These are phyloP conservation scores for Scleroderma bovista DNA, from an alignment of 768 basidiomycete species.

Conservation along the genomic window DNA sequence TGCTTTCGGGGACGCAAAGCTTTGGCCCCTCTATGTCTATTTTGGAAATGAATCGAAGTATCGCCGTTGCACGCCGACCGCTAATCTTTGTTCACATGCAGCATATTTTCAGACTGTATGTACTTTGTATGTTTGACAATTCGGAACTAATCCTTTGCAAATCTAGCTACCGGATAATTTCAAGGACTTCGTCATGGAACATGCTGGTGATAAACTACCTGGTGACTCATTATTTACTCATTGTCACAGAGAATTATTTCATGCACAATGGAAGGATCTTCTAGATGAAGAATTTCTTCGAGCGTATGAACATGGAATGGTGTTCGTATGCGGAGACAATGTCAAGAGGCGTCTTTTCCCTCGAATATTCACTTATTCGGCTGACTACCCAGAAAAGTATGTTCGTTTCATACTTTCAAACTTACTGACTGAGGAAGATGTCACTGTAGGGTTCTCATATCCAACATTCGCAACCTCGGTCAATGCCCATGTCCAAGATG, in stretches of 20 bases:
- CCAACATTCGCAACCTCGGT: no score
- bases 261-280: not conserved
- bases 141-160: not conserved
- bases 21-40: slow-evolving; percentile 23
- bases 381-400: slow-evolving; percentile 34
- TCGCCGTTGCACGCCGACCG: slow-evolving; percentile 9
- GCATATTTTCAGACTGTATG: slow-evolving; percentile 10
- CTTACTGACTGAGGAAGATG: no score
- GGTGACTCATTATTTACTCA: slow-evolving; percentile 3
- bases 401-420: no score
- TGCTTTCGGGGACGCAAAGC: slow-evolving; percentile 18
- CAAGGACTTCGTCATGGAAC: slow-evolving; percentile 5
- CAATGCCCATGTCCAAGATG: no score
- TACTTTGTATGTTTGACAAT: not conserved
- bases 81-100: slow-evolving; percentile 4
- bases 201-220: not conserved
- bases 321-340: no score
- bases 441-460: no score
- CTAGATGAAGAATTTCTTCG: no score
- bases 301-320: no score
- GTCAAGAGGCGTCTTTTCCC: slow-evolving; percentile 11
- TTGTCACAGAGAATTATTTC: slow-evolving; percentile 11
- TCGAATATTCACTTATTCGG: slow-evolving; percentile 26
- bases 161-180: no score
- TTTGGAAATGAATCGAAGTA: slow-evolving; percentile 24